phyloP scores from a whole-genome alignment of 2,329 filamentous ascomycete genomes.

The Penicillium palitans region DNA sequence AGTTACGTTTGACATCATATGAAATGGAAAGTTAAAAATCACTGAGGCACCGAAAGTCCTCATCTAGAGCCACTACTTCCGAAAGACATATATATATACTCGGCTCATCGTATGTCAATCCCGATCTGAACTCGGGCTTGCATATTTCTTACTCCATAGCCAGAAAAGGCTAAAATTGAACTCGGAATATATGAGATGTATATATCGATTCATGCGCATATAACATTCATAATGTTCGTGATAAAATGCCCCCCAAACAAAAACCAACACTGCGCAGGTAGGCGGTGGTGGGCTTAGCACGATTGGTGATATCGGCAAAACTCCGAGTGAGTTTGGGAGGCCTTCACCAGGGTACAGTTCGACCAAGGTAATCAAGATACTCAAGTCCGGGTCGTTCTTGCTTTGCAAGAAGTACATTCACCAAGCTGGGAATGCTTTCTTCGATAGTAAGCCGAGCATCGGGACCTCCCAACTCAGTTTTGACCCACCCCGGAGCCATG shows the following conservation, averaged over 20 bases:
- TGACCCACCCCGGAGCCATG: constrained; percentile 3
- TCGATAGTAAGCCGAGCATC: constrained; percentile 4
- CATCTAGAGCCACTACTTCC: no score
- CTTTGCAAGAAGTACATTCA: not conserved
- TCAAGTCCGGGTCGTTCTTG: not conserved
- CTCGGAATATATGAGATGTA: not conserved
- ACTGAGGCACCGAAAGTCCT: no score
- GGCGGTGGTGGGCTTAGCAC: not conserved
- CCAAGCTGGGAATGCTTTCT: constrained; percentile 1
- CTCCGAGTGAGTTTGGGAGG: not conserved
- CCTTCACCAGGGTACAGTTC: not conserved
- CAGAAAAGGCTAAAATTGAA: not conserved
- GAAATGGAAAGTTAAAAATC: no score
- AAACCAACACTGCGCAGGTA: not conserved
- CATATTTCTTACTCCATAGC: no score
- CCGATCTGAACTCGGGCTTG: not conserved
- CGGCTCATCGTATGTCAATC: not conserved
- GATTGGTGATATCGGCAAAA: not conserved
- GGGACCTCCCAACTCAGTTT: constrained; percentile 2
- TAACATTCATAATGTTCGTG: not conserved
- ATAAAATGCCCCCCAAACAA: no score
- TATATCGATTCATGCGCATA: not conserved
- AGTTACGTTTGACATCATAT: no score
- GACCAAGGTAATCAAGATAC: constrained; percentile 1
- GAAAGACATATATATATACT: no score